Base-by-base conservation (phyloP, 257 asterid species). In the Solanum acaule region DNA sequence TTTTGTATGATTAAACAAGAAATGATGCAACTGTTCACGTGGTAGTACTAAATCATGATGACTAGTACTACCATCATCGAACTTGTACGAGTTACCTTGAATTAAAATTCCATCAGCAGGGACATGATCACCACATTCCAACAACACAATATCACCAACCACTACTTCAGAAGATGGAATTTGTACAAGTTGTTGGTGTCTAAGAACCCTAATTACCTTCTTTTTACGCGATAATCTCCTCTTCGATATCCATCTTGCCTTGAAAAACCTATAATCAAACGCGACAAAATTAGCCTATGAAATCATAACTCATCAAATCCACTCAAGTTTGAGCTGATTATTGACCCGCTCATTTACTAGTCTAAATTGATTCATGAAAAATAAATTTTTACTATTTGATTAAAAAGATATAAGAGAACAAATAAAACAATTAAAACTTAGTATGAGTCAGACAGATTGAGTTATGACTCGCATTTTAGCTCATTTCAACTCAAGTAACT, bases 101-200 rank as follows among this genome's bases (percentile, higher is more conserved):
- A 91, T 38, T 34, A 89, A 71, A 3, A 91, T 73, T 4, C 94
- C 94, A 61, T 93, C 94, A 18, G 93, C 94, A 10, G 94, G 94
- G 78, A 93, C 90, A 2, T 56, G 68, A 79, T 87, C 84, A 2
- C 93, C 93, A 9, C 59, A n/a, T 33, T 86, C 88, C 70, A 93
- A 71, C 38, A 27, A 86, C 8, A 90, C 88, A 31, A 91, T 65
- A 83, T 93, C 95, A 3, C 93, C 95, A 81, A 91, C 93, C n/a
- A 91, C 93, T 15, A 91, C 25, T 14, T 93, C 88, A 59, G 89
- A 87, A 78, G 73, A 88, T 10, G 91, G 83, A 61, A 90, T 86
- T 59, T 44, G 52, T 8, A 44, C 84, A 18, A 11, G 0, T n/a
- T 49, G 27, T 4, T 92, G 92, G 37, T 20, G 34, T 88, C 93